Evolutionary conservation across 805 yeast species (phyloP), one percentile per base, ranked within the genome.

Genomic region (Blastobotrys mokoenaii): DNA sequence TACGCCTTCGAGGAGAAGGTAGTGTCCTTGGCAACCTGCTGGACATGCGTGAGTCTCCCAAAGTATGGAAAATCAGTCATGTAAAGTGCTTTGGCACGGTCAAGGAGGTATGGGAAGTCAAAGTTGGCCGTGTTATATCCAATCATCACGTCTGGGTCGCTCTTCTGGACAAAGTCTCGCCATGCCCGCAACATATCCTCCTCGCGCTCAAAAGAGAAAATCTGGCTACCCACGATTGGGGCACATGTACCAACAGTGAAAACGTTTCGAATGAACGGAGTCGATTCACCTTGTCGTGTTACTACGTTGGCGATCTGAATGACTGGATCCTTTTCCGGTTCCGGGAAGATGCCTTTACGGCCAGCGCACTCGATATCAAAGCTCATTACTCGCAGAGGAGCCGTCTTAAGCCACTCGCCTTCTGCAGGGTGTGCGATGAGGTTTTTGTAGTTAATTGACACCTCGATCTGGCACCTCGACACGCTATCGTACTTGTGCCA

Each of bases 321-420:
- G 8, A 93, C 96, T 0, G 96, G 84, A 67, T 93, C 99, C 40
- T 78, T 74, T 50, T 84, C 84, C 1, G 99, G 82, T 59, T 93
- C 98, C 1, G 99, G 98, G 63, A 93, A 93, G 10, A 93, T 76
- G 44, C 98, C 98, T 52, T 86, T 84, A 65, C 99, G 78, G 38
- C 98, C 98, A 2, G 98, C 93, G 74, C 99, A 93, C 65, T 93
- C 99, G 50, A 93, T 93, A 72, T 93, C 99, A 63, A 93, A 90
- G 9, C 97, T 88, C 53, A 93, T 69, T 41, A 93, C 80, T 58
- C 99, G 81, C 48, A 93, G 71, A 0, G 98, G 98, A 1, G 98
- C 97, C 68, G 84, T 82, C 53, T 80, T 82, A 31, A 87, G 75
- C 89, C 94, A 94, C 49, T 89, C 88, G 3, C 96, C 97, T 60